Evolutionary conservation across 192 early-diverging fungal genomes (phyloP).

Genomic region (Podila verticillata): DNA sequence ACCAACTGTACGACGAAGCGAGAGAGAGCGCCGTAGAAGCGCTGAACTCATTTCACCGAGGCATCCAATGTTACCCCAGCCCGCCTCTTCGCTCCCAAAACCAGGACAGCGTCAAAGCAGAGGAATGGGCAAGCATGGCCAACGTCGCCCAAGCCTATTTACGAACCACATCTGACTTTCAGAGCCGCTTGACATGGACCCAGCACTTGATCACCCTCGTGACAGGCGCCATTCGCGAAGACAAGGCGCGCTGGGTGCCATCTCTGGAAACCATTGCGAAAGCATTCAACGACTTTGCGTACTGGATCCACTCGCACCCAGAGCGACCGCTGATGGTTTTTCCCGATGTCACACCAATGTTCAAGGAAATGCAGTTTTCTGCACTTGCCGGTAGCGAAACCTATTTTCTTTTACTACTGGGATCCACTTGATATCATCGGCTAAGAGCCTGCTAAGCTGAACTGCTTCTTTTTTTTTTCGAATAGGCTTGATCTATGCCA

Average conservation of each 20-base stretch:
- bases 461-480: too few species aligned
- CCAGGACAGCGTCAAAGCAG: not conserved
- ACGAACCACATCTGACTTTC: not conserved
- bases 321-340: not conserved
- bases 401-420: not conserved
- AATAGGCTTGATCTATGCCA: conserved; percentile 13
- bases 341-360: conserved; percentile 13
- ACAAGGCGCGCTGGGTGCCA: not conserved
- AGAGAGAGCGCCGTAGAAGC: not conserved
- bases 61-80: conserved; percentile 14
- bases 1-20: conserved; percentile 2
- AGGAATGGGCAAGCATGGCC: conserved; percentile 25
- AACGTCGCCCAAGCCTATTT: not conserved
- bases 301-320: conserved; percentile 20
- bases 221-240: conserved; percentile 10
- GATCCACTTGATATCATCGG: not conserved
- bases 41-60: conserved; percentile 12
- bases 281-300: conserved; percentile 5
- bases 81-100: not conserved
- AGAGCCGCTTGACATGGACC: conserved; percentile 7
- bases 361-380: conserved; percentile 20
- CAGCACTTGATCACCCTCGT: conserved; percentile 6
- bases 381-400: conserved; percentile 15
- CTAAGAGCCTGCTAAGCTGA: not conserved
- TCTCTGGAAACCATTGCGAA: conserved; percentile 6